Evolutionary conservation across 2,329 filamentous ascomycete species (phyloP), one percentile per base, ranked within the genome.

Genomic region (Talaromyces albobiverticillius): DNA sequence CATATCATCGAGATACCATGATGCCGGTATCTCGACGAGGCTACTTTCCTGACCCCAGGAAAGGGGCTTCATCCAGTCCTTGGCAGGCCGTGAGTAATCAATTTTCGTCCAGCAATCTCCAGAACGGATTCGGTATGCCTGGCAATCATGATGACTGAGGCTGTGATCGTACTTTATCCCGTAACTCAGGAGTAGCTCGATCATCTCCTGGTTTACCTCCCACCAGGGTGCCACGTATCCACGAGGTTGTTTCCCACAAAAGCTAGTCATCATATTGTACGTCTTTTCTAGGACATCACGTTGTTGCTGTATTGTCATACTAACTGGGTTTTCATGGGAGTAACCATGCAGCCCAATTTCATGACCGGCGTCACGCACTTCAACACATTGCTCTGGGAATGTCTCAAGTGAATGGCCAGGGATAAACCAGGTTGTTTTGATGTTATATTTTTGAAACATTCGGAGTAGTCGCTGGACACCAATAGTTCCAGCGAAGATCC

Each of bases 181-280:
- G 46, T 76, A 75, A 6, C 60, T 63, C n/a, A 77, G 65, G 50
- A 75, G 61, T 18, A 76, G 56, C 34, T 77, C 71, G 0, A 82
- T 82, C 3, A 85, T 86, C 64, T 89, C 87, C 59, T 82, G 79
- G 56, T 81, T 85, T 0, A 82, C 84, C 64, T 90, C 87, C 87
- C 87, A 91, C 80, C 82, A 91, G 0, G 88, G 88, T 0, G 87
- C 87, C 0, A 90, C 87, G 36, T 80, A 85, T 1, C 88, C 88
- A 0, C 86, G 76, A 0, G 89, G 89, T 0, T 87, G 86, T 69
- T 90, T 90, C 29, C 45, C 84, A 54, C 81, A 82, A 68, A 92
- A 92, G 0, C 89, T 83, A 0, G 84, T 89, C 25, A 93, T 77
- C 72, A 90, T 77, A 22, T 79, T 79, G 70, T 85, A 90, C 2